phyloP scores from a whole-genome alignment of 768 basidiomycete genomes.

The Candolleomyces eurysporus region DNA sequence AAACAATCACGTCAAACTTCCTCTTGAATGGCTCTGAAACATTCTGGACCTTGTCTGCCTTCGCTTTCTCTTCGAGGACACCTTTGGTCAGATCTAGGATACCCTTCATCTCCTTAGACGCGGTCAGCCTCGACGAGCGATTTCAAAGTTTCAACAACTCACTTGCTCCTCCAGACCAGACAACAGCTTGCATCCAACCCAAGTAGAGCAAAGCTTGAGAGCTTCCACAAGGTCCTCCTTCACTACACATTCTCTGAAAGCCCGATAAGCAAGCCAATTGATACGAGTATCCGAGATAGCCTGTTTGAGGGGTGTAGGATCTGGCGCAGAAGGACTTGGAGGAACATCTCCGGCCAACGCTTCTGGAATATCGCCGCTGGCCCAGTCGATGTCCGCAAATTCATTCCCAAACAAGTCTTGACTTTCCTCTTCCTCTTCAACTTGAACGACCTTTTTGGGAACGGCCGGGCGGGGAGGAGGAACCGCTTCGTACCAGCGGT shows the following conservation, averaged over 20 bases:
- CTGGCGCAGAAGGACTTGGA: slow-evolving; percentile 12
- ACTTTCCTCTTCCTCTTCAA: slow-evolving; percentile 56
- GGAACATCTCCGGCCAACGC: slow-evolving; percentile 23
- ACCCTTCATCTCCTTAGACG: background rate
- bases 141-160: background rate
- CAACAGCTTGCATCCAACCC: background rate
- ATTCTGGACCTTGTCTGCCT: background rate
- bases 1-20: background rate
- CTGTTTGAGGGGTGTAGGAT: background rate
- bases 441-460: slow-evolving; percentile 24
- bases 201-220: background rate
- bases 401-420: slow-evolving; percentile 69
- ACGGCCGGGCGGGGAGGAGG: slow-evolving; percentile 37
- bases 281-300: background rate
- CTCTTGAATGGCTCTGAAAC: background rate
- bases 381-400: slow-evolving; percentile 58
- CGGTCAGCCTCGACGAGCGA: background rate
- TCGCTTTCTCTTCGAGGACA: background rate
- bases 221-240: background rate
- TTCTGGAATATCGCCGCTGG: slow-evolving; percentile 52
- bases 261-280: background rate
- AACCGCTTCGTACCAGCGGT: slow-evolving; percentile 48
- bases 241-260: background rate
- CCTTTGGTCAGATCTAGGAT: background rate
- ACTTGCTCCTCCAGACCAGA: background rate